A percentile compares a stretch with the other conserved stretches of the same genome.
Evolutionary conservation across 371 early-diverging fungal genomes (phyloP).

Genomic region (Spraguea lophii): DNA sequence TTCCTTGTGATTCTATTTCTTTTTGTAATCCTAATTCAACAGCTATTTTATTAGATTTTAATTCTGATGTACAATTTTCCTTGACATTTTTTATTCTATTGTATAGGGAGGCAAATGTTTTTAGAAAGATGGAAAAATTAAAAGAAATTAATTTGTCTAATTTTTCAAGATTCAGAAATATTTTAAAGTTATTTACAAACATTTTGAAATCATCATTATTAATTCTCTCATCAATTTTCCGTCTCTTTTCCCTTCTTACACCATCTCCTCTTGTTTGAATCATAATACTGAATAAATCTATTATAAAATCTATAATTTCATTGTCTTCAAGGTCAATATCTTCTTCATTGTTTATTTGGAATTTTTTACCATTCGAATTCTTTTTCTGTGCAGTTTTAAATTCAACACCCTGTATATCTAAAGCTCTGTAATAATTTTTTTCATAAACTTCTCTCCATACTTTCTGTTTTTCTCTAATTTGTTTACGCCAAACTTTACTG

Average conservation of each 20-base stretch:
- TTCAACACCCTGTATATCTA: constrained; percentile 71
- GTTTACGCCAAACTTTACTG: constrained; percentile 76
- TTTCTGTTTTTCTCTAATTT: constrained; percentile 61
- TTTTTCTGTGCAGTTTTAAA: constrained; percentile 71
- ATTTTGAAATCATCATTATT: constrained; percentile 32
- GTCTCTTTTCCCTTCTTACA: constrained; percentile 39
- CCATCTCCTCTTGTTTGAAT: too few species aligned
- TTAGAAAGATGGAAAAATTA: constrained; percentile 64
- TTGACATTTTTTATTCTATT: constrained; percentile 57
- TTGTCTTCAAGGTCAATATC: constrained; percentile 45
- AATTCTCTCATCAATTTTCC: constrained; percentile 34
- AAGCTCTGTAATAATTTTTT: constrained; percentile 75
- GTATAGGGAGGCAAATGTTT: constrained; percentile 61
- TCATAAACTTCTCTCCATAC: constrained; percentile 76
- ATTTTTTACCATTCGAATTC: constrained; percentile 54
- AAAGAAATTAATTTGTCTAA: constrained; percentile 53
- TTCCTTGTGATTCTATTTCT: constrained; percentile 13
- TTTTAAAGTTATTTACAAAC: constrained; percentile 19
- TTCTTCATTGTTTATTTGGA: constrained; percentile 63
- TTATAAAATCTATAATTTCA: constrained; percentile 37
- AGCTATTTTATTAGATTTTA: constrained; percentile 55
- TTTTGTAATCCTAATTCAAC: constrained; percentile 56
- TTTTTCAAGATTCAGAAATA: constrained; percentile 1
- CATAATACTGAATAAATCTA: too few species aligned
- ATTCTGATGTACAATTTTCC: constrained; percentile 52